A percentile compares a stretch with the other conserved stretches of the same genome.
phyloP scores from a whole-genome alignment of 306 rosid species.

The Vicia sativa region DNA sequence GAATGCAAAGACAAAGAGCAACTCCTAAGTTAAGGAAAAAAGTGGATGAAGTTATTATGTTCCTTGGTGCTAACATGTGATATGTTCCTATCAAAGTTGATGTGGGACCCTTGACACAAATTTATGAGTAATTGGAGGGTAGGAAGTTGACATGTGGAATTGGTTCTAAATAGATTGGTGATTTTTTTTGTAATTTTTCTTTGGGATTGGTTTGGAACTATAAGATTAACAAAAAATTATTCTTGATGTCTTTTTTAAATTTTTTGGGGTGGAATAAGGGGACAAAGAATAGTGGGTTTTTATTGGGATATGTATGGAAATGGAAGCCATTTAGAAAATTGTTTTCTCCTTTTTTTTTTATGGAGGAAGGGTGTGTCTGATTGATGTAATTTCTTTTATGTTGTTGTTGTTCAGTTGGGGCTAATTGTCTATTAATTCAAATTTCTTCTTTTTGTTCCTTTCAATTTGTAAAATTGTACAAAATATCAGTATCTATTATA shows the following conservation, averaged over 20 bases:
- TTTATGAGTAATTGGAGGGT: slow-evolving; percentile 38
- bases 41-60: slow-evolving; percentile 25
- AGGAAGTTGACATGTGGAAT: slow-evolving; percentile 52
- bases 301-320: slow-evolving; percentile 46
- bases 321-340: slow-evolving; percentile 42
- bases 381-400: slow-evolving; percentile 37
- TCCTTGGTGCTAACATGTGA: slow-evolving; percentile 56
- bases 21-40: slow-evolving; percentile 39
- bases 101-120: slow-evolving; percentile 51
- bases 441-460: slow-evolving; percentile 4
- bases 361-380: slow-evolving; percentile 36
- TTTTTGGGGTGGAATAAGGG: slow-evolving; percentile 23
- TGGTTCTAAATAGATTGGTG: slow-evolving; percentile 36
- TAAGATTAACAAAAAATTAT: slow-evolving; percentile 36
- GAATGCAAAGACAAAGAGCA: slow-evolving; percentile 46
- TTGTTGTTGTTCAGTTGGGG: slow-evolving; percentile 19
- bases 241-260: slow-evolving; percentile 29
- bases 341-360: slow-evolving; percentile 30
- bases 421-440: slow-evolving; percentile 39
- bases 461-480: slow-evolving; percentile 36
- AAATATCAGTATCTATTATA: slow-evolving; percentile 16
- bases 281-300: slow-evolving; percentile 45
- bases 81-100: slow-evolving; percentile 49
- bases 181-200: background rate
- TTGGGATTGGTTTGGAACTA: slow-evolving; percentile 48